A percentile compares a stretch with the other conserved stretches of the same genome.
Conservation (phyloP, 352 stramenopile species). For the Globisporangium irregulare region DNA sequence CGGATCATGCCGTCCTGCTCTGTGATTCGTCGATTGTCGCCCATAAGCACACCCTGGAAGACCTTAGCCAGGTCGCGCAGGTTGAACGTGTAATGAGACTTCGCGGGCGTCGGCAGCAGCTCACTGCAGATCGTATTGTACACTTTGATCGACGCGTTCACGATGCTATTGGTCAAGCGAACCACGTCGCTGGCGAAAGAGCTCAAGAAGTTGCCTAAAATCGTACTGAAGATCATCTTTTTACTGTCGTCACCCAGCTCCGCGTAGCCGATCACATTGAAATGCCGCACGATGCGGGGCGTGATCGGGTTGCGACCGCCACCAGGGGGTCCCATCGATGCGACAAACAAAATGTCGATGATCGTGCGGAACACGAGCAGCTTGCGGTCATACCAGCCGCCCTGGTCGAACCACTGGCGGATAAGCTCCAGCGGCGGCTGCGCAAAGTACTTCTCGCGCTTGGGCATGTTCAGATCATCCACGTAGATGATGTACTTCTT, state of each 20-base stretch:
- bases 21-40: constrained; percentile 66
- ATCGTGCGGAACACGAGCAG: constrained; percentile 88
- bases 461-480: constrained; percentile 96
- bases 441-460: constrained; percentile 92
- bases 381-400: constrained; percentile 94
- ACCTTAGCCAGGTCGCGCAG: constrained; percentile 93
- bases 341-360: constrained; percentile 88
- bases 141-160: constrained; percentile 84
- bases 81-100: constrained; percentile 96
- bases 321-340: constrained; percentile 90
- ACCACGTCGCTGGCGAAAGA: constrained; percentile 50
- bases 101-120: constrained; percentile 91
- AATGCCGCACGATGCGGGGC: constrained; percentile 88
- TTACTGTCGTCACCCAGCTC: constrained; percentile 90
- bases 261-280: constrained; percentile 92
- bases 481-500: constrained; percentile 95
- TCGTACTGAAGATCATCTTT: constrained; percentile 91
- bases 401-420: constrained; percentile 93
- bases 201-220: constrained; percentile 86
- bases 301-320: constrained; percentile 92
- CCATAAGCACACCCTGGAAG: constrained; percentile 91
- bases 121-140: constrained; percentile 91
- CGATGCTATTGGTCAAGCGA: constrained; percentile 60
- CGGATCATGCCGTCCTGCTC: constrained; percentile 70
- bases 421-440: constrained; percentile 95